Evolutionary conservation across 2,329 filamentous ascomycete genomes (phyloP).

Genomic region (Nigrospora osmanthi): DNA sequence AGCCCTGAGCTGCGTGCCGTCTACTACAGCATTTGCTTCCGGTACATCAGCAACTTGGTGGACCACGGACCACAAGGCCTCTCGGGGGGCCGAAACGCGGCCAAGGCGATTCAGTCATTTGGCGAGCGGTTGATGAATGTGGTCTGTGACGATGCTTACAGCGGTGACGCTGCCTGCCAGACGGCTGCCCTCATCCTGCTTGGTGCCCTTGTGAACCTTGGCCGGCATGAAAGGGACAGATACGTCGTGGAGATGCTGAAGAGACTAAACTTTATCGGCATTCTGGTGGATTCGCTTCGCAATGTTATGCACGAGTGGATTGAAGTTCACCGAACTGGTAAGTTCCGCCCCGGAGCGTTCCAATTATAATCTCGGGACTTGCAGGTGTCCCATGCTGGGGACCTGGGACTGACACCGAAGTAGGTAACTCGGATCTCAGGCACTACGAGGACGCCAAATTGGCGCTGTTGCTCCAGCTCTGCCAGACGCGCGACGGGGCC

Average conservation of each 20-base stretch:
- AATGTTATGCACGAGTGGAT: constrained; percentile 67
- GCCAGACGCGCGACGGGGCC: constrained; percentile 77
- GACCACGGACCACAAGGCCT: constrained; percentile 40
- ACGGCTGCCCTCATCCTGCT: constrained; percentile 82
- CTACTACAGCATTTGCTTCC: constrained; percentile 88
- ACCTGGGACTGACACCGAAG: not conserved
- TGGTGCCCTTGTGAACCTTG: constrained; percentile 66
- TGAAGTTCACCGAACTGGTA: constrained; percentile 48
- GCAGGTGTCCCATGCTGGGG: not conserved
- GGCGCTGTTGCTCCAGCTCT: constrained; percentile 74
- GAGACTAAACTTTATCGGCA: constrained; percentile 81
- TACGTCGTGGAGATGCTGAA: constrained; percentile 74
- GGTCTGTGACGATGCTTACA: constrained; percentile 87
- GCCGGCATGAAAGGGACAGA: constrained; percentile 61
- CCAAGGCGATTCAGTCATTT: constrained; percentile 60
- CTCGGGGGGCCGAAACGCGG: constrained; percentile 48
- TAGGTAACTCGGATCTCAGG: constrained; percentile 33
- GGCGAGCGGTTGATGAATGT: constrained; percentile 78
- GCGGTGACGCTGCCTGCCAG: constrained; percentile 73
- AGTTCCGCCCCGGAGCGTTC: constrained; percentile 20
- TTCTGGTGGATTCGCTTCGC: constrained; percentile 82
- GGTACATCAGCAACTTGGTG: constrained; percentile 68
- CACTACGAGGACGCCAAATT: constrained; percentile 64
- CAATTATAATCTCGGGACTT: not conserved
- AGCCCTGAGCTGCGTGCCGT: constrained; percentile 67